phyloP scores from a whole-genome alignment of 345 rosid species.

The Turnera subulata region DNA sequence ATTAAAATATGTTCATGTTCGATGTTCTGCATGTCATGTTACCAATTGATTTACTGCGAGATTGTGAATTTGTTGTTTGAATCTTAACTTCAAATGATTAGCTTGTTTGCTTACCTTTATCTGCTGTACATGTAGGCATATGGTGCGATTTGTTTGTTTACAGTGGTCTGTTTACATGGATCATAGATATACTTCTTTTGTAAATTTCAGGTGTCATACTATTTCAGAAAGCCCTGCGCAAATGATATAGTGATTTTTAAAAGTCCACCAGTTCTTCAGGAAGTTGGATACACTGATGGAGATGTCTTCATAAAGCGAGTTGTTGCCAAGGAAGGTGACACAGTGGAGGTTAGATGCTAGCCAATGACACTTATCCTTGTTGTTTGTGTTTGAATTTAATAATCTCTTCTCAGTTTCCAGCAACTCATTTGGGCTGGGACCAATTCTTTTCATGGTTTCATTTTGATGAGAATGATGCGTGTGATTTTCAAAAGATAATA shows the following conservation, averaged over 20 bases:
- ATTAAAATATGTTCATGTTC: no score
- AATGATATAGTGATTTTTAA: constrained; percentile 90
- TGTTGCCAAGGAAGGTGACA: constrained; percentile 89
- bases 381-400: no score
- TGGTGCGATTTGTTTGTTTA: neutral
- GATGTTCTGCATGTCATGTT: no score
- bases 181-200: neutral
- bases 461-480: neutral
- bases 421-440: no score
- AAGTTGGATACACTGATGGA: constrained; percentile 85
- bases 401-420: neutral
- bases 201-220: constrained; percentile 64
- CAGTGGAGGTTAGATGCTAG: constrained; percentile 64
- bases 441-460: no score
- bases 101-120: no score
- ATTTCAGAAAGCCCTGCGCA: constrained; percentile 90
- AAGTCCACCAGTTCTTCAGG: constrained; percentile 92
- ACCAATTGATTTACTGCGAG: no score
- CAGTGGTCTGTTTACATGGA: neutral
- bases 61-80: no score
- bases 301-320: constrained; percentile 94
- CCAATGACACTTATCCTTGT: neutral
- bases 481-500: neutral
- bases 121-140: neutral
- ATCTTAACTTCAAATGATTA: no score